phyloP scores from a whole-genome alignment of 805 yeast genomes.

The Saccharomycopsis olivae region DNA sequence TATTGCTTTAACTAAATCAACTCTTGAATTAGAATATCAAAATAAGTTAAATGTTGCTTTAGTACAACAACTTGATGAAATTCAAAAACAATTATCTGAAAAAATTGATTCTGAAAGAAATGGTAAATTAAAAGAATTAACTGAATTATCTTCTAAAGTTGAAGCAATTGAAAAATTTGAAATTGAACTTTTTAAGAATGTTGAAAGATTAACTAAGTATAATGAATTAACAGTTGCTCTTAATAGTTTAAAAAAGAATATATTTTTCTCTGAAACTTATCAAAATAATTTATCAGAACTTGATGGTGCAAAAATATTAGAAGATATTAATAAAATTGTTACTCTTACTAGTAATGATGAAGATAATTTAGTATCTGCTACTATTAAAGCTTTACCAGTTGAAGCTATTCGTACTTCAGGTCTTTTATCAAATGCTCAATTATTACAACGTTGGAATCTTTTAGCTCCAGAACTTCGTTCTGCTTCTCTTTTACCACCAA shows the following conservation, averaged over 20 bases:
- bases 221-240: conserved; percentile 27
- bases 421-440: conserved; percentile 66
- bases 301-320: conserved; percentile 48
- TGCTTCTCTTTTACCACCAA: conserved; percentile 83
- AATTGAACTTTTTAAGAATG: conserved; percentile 31
- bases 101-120: conserved; percentile 66
- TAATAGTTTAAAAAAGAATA: conserved; percentile 17
- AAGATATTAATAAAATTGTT: conserved; percentile 49
- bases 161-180: conserved; percentile 45
- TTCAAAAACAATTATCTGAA: conserved; percentile 45
- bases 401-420: conserved; percentile 36
- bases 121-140: conserved; percentile 63
- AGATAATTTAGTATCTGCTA: conserved; percentile 39
- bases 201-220: conserved; percentile 29
- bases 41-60: conserved; percentile 62
- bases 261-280: conserved; percentile 12
- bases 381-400: conserved; percentile 37
- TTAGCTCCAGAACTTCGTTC: conserved; percentile 80
- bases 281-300: conserved; percentile 19
- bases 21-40: conserved; percentile 58
- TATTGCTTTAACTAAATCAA: conserved; percentile 54
- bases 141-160: conserved; percentile 45
- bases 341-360: conserved; percentile 37
- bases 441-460: conserved; percentile 68
- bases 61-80: conserved; percentile 56